phyloP scores from a whole-genome alignment of 225 moss, liverwort and hornwort genomes.

The Bryum argenteum region DNA sequence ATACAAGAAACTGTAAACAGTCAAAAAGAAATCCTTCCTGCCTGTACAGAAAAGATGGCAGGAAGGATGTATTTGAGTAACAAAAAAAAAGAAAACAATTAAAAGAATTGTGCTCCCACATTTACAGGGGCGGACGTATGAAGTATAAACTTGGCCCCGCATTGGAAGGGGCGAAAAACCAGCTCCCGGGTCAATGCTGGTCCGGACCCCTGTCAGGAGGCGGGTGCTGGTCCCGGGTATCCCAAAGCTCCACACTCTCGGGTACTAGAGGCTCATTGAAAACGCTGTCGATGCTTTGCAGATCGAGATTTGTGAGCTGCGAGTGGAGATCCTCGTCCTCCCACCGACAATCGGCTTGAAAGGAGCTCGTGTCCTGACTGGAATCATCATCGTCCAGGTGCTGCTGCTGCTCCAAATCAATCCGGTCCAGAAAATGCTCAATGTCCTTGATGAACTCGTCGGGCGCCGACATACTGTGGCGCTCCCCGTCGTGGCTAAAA shows the following conservation, averaged over 20 bases:
- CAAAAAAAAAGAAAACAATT: too few species aligned
- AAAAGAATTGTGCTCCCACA: too few species aligned
- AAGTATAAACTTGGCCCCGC: too few species aligned
- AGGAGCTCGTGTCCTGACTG: slow-evolving; percentile 39
- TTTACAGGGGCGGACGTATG: too few species aligned
- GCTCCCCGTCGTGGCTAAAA: slow-evolving; percentile 14
- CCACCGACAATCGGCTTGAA: slow-evolving; percentile 35
- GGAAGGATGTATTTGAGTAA: too few species aligned
- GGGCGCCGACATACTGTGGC: slow-evolving; percentile 15
- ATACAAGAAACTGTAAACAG: too few species aligned
- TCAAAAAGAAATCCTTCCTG: too few species aligned
- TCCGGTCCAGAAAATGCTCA: slow-evolving; percentile 35
- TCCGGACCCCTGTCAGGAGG: slow-evolving; percentile 1
- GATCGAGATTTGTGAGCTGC: slow-evolving; percentile 40
- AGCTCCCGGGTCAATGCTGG: not conserved
- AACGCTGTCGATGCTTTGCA: slow-evolving; percentile 41
- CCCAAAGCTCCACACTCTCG: slow-evolving; percentile 49
- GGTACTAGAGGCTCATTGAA: slow-evolving; percentile 49
- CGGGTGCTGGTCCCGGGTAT: slow-evolving; percentile 33
- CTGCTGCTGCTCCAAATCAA: slow-evolving; percentile 30
- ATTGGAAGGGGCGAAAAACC: not conserved
- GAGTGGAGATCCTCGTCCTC: slow-evolving; percentile 44
- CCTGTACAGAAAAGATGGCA: too few species aligned
- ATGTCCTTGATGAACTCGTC: slow-evolving; percentile 37
- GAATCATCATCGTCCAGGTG: slow-evolving; percentile 36